phyloP scores from a whole-genome alignment of 192 early-diverging fungal species.

The Pilobolus umbonatus region DNA sequence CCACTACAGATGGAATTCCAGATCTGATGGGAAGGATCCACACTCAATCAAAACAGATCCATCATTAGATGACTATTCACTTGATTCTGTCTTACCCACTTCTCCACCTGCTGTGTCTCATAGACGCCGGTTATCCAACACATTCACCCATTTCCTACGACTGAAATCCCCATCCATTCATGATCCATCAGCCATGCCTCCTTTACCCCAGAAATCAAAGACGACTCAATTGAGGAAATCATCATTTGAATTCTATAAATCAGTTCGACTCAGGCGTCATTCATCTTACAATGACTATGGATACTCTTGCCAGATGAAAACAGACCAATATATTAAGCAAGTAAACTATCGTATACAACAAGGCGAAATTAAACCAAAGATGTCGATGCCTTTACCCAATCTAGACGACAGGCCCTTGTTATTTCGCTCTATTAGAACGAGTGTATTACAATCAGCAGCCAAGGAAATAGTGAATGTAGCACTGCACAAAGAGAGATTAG shows the following conservation, averaged over 20 bases:
- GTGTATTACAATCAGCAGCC: slow-evolving; percentile 9
- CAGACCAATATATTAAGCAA: slow-evolving; percentile 25
- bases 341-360: neutral
- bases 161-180: neutral
- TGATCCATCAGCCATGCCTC: too few species aligned
- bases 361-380: neutral
- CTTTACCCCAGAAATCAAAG: neutral
- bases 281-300: slow-evolving; percentile 37
- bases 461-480: slow-evolving; percentile 18
- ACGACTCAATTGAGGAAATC: neutral
- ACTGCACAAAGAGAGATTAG: slow-evolving; percentile 7
- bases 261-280: slow-evolving; percentile 17
- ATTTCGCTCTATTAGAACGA: slow-evolving; percentile 21
- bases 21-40: neutral
- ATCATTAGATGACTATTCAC: neutral
- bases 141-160: slow-evolving; percentile 7
- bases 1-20: slow-evolving; percentile 25
- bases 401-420: slow-evolving; percentile 3
- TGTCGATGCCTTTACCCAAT: neutral
- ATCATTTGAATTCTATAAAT: slow-evolving; percentile 2
- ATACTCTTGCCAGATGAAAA: slow-evolving; percentile 27
- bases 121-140: slow-evolving; percentile 1
- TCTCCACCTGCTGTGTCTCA: slow-evolving; percentile 2
- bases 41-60: neutral
- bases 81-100: neutral